Base-by-base conservation (phyloP, 306 rosid genomes). In the Pterocarpus santalinus region DNA sequence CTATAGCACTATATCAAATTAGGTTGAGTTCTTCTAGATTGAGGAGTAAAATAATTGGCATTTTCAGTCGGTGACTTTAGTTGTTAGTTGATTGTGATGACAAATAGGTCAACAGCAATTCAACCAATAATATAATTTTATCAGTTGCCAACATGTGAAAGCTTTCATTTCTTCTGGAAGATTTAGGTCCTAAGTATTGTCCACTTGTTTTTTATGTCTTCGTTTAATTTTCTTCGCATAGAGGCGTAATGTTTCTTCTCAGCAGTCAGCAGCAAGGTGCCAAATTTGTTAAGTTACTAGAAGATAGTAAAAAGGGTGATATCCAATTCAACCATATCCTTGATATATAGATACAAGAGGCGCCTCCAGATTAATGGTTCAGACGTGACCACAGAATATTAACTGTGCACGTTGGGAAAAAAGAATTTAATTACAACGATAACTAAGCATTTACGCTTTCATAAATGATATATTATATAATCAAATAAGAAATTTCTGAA, bases 141-240 rank as follows among this genome's bases (percentile, higher is more conserved):
- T 43, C 2, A 49, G 80, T 60, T 12, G 81, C 46, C 77, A 78
- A 58, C 7, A 56, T 67, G 83, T 28, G 60, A 78, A 65, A 35
- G 7, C 17, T 4, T 65, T 65, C 1, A n/a, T 70, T 53, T 77
- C 75, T 83, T 83, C 70, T 83, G 5, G 74, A 71, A 71, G 58
- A 69, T 15, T 57, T 3, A 5, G 53, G 67, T 4, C 53, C 13
- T 2, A 1, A 47, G 13, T 1, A 0, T 15, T 11, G 53, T 47
- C 9, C 53, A 47, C 53, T 11, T 47, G 53, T 47, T 47, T 47
- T 9, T 47, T 0, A n/a, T 16, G 28, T 7, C 61, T 55, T 55
- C 32, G 58, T 14, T 52, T 52, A 14, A 52, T 10, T 47, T 47
- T 47, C 53, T 47, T 47, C 53, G 13, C 53, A 8, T 13, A 47